phyloP scores from a whole-genome alignment of 2,329 filamentous ascomycete species.

The Penicillium brasilianum region DNA sequence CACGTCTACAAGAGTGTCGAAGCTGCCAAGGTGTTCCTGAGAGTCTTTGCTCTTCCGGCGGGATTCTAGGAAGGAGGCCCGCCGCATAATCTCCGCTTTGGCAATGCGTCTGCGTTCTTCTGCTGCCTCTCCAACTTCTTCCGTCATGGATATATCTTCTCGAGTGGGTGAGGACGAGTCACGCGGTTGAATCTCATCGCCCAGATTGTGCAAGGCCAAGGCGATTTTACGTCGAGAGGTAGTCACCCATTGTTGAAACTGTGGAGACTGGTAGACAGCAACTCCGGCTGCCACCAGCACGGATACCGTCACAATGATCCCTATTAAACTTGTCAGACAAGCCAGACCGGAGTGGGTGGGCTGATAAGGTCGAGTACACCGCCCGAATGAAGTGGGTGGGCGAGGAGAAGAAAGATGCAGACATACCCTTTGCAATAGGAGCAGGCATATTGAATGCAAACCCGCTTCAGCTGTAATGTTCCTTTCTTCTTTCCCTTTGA shows the following conservation, averaged over 20 bases:
- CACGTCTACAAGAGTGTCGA: constrained; percentile 53
- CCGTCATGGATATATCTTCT: constrained; percentile 55
- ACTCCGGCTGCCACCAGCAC: constrained; percentile 66
- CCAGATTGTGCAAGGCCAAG: constrained; percentile 62
- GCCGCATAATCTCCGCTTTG: constrained; percentile 52
- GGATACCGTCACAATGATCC: constrained; percentile 66
- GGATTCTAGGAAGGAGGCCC: constrained; percentile 48
- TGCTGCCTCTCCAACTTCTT: constrained; percentile 51
- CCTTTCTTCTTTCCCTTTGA: constrained; percentile 7
- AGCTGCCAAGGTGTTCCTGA: constrained; percentile 36
- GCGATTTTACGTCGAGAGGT: constrained; percentile 66
- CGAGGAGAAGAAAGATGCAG: constrained; percentile 2
- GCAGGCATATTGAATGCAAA: constrained; percentile 47
- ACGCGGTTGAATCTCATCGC: constrained; percentile 62
- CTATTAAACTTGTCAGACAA: constrained; percentile 44
- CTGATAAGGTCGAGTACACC: constrained; percentile 39
- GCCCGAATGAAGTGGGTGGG: constrained; percentile 24
- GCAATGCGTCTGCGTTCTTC: constrained; percentile 51
- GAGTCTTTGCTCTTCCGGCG: constrained; percentile 35
- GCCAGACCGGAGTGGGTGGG: constrained; percentile 19
- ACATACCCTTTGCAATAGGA: constrained; percentile 55
- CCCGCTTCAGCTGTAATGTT: constrained; percentile 2
- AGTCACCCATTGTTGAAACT: constrained; percentile 67
- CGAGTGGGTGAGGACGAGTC: constrained; percentile 36
- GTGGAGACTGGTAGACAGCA: constrained; percentile 67